A percentile compares a stretch with the other conserved stretches of the same genome.
Conservation (phyloP, 2,329 filamentous ascomycete genomes). For the Bipolaris gigantea region DNA sequence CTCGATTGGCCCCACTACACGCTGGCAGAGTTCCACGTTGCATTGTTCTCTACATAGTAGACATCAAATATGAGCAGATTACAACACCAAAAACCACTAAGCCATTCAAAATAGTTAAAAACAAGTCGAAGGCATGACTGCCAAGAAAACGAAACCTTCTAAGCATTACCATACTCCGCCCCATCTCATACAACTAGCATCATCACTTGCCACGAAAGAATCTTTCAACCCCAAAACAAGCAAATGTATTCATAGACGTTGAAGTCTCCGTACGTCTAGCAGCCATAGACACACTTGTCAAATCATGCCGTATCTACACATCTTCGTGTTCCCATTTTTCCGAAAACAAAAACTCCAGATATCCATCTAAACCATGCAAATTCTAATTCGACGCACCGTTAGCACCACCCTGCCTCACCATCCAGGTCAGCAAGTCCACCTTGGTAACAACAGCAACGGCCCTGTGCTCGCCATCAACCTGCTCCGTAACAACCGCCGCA, state of each 20-base stretch:
- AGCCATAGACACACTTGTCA: not conserved
- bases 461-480: constrained; percentile 63
- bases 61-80: too few species aligned
- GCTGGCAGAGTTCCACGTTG: too few species aligned
- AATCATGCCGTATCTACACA: not conserved
- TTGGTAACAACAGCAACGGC: constrained; percentile 93
- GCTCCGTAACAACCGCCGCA: constrained; percentile 89
- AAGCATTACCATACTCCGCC: too few species aligned
- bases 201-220: not conserved
- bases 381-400: constrained; percentile 7
- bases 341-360: not conserved
- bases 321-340: not conserved
- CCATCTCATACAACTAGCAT: not conserved
- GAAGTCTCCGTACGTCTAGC: constrained; percentile 2
- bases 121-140: too few species aligned
- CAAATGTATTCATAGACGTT: constrained; percentile 2
- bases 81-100: too few species aligned
- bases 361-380: not conserved
- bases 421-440: constrained; percentile 90
- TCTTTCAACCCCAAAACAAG: not conserved
- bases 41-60: too few species aligned
- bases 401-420: constrained; percentile 59
- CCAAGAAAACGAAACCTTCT: too few species aligned
- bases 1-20: too few species aligned
- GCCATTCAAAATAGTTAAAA: too few species aligned